These are phyloP conservation scores for Fraxinus dipetala DNA, from an alignment of 305 asterid species.

Conservation along the genomic window DNA sequence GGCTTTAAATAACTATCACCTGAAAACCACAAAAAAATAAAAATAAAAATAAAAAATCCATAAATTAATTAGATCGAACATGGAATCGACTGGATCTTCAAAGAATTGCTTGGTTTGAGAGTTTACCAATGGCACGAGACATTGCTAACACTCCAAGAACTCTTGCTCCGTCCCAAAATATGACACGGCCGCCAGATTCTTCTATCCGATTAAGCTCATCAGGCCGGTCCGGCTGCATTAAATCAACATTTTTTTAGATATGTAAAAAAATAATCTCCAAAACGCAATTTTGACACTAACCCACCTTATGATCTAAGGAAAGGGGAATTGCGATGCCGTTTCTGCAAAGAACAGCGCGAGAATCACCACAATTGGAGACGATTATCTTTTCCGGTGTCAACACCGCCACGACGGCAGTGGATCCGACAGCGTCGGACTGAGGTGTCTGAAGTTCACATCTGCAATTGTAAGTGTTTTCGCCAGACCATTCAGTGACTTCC, in stretches of 20 bases:
- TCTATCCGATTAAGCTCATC: slow-evolving; percentile 73
- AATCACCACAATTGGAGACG: slow-evolving; percentile 87
- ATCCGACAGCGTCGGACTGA: slow-evolving; percentile 90
- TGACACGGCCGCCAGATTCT: slow-evolving; percentile 91
- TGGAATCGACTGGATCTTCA: background rate
- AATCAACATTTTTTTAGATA: background rate
- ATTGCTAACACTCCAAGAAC: slow-evolving; percentile 91
- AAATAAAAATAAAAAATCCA: background rate
- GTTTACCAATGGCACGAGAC: slow-evolving; percentile 82
- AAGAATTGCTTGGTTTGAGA: background rate
- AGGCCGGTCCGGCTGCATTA: slow-evolving; percentile 76
- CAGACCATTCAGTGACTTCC: slow-evolving; percentile 52
- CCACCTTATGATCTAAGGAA: slow-evolving; percentile 82
- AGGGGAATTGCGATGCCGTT: slow-evolving; percentile 76
- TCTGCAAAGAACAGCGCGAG: slow-evolving; percentile 89
- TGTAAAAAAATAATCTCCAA: background rate
- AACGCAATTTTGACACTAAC: background rate
- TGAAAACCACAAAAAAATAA: background rate
- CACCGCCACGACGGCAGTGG: slow-evolving; percentile 84
- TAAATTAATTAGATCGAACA: background rate
- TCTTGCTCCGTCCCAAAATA: slow-evolving; percentile 83
- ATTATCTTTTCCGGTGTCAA: slow-evolving; percentile 67
- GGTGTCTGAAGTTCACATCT: slow-evolving; percentile 89
- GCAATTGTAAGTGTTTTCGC: slow-evolving; percentile 40
- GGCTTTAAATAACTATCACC: slow-evolving; percentile 87